Conservation (phyloP, 1,139 yeast species). For the Pichia norvegensis region DNA sequence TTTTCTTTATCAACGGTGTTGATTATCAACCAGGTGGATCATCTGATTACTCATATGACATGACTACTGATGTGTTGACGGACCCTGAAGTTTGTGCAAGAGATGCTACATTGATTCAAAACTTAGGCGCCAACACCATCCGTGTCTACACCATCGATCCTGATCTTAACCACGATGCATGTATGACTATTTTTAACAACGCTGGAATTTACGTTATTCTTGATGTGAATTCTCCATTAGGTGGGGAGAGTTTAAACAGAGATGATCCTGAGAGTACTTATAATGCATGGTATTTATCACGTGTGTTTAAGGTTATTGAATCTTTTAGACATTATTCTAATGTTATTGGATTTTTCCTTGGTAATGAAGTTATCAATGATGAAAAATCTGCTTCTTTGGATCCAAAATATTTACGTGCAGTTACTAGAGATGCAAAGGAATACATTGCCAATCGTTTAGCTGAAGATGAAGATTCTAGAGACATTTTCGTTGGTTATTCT, state of each 20-base stretch:
- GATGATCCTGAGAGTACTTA: constrained; percentile 64
- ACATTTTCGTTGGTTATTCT: constrained; percentile 86
- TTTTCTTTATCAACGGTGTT: constrained; percentile 49
- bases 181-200: constrained; percentile 77
- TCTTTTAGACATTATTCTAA: constrained; percentile 78
- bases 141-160: constrained; percentile 72
- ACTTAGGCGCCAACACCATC: constrained; percentile 61
- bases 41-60: constrained; percentile 42
- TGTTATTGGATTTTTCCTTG: constrained; percentile 84
- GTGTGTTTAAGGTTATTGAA: constrained; percentile 78
- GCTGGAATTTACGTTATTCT: constrained; percentile 86
- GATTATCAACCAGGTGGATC: constrained; percentile 92
- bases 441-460: constrained; percentile 42
- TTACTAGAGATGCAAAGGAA: constrained; percentile 82
- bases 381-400: constrained; percentile 55
- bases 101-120: constrained; percentile 71
- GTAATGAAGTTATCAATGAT: constrained; percentile 88
- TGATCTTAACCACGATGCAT: constrained; percentile 71
- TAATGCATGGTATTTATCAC: constrained; percentile 55
- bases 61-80: constrained; percentile 62
- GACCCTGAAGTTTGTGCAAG: constrained; percentile 66
- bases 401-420: constrained; percentile 76
- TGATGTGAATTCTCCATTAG: constrained; percentile 76
- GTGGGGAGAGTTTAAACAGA: constrained; percentile 62
- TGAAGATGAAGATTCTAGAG: constrained; percentile 51